A percentile compares a stretch with the other conserved stretches of the same genome.
These are phyloP conservation scores for Saccharomycopsis sp. DNA, from an alignment of 805 yeast species.

Conservation along the genomic window DNA sequence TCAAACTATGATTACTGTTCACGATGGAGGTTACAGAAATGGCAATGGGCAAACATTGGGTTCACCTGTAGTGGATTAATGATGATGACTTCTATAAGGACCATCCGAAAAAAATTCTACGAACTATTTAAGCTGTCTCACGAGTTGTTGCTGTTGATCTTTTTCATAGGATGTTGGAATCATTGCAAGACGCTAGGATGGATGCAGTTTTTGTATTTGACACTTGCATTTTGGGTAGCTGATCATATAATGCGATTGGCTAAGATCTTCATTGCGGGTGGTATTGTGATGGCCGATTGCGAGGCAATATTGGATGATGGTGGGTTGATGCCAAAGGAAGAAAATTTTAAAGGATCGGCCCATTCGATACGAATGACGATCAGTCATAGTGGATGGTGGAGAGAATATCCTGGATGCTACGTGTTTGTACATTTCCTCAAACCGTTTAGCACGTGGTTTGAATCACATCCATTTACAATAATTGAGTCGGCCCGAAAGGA, in stretches of 20 bases:
- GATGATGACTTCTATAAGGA: slow-evolving; percentile 28
- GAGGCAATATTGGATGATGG: slow-evolving; percentile 15
- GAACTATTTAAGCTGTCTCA: slow-evolving; percentile 43
- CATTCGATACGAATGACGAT: slow-evolving; percentile 41
- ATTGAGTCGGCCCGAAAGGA: slow-evolving; percentile 32
- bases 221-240: slow-evolving; percentile 35
- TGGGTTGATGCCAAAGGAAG: background rate
- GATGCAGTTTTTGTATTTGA: slow-evolving; percentile 35
- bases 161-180: slow-evolving; percentile 40
- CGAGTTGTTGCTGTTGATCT: slow-evolving; percentile 35
- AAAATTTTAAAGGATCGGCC: slow-evolving; percentile 10
- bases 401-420: slow-evolving; percentile 38
- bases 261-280: slow-evolving; percentile 29
- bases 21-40: slow-evolving; percentile 34
- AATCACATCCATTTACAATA: slow-evolving; percentile 52
- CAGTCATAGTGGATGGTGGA: slow-evolving; percentile 39
- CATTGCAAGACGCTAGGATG: slow-evolving; percentile 41
- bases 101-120: slow-evolving; percentile 33
- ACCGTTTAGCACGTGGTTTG: slow-evolving; percentile 38
- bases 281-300: slow-evolving; percentile 26
- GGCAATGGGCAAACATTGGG: slow-evolving; percentile 40
- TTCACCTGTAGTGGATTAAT: slow-evolving; percentile 27
- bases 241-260: slow-evolving; percentile 35
- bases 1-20: slow-evolving; percentile 31
- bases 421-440: slow-evolving; percentile 42